Conservation (phyloP, 2,329 filamentous ascomycete genomes). For the Fusarium sp. region DNA sequence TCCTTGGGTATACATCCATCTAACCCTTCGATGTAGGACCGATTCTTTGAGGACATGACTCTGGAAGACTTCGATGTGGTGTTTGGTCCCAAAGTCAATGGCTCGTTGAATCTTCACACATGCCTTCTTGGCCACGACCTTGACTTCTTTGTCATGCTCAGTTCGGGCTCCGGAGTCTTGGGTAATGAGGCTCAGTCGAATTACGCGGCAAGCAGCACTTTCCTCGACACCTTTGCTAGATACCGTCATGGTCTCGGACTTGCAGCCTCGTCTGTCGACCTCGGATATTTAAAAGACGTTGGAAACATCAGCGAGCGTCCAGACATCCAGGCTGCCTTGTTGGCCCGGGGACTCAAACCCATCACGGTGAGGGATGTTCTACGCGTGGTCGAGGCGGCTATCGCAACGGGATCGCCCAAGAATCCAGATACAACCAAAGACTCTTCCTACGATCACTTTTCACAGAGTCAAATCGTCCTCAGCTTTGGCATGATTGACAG, state of each 20-base stretch:
- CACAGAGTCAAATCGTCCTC: constrained; percentile 35
- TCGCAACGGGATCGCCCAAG: constrained; percentile 31
- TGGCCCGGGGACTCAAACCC: constrained; percentile 35
- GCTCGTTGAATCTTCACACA: constrained; percentile 34
- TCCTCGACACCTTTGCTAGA: constrained; percentile 37
- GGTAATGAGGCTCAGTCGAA: constrained; percentile 39
- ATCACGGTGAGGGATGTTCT: constrained; percentile 40
- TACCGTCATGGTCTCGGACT: constrained; percentile 37
- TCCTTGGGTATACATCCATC: neutral
- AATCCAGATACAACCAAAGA: constrained; percentile 1
- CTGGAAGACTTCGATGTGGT: constrained; percentile 34
- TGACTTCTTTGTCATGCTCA: constrained; percentile 40
- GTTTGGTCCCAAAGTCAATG: constrained; percentile 38
- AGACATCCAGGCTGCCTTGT: constrained; percentile 34
- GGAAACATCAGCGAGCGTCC: constrained; percentile 40
- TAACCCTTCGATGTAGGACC: constrained; percentile 24
- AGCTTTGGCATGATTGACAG: constrained; percentile 41
- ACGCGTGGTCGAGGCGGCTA: constrained; percentile 37
- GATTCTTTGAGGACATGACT: constrained; percentile 37
- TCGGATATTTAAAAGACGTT: constrained; percentile 38
- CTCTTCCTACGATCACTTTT: constrained; percentile 31
- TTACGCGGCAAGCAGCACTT: constrained; percentile 37
- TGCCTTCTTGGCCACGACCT: constrained; percentile 33
- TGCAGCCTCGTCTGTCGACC: constrained; percentile 34
- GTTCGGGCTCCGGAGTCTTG: constrained; percentile 35